These are phyloP conservation scores for Fusarium duplospermum DNA, from an alignment of 2,329 filamentous ascomycete genomes.

Conservation along the genomic window DNA sequence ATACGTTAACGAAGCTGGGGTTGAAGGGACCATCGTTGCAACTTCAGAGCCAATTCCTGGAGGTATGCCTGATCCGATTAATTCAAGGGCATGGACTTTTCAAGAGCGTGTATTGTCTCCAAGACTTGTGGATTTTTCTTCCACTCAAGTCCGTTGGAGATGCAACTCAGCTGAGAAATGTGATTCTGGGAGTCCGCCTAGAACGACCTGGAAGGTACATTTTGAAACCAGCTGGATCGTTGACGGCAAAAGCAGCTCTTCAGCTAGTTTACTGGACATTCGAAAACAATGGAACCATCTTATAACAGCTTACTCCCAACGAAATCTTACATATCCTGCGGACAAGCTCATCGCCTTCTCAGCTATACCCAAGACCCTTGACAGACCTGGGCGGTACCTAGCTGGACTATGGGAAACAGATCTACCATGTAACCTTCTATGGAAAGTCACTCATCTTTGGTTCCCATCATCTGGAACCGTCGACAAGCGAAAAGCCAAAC, in stretches of 20 bases:
- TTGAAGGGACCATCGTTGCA: neutral
- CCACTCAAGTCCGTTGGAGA: neutral
- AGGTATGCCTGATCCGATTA: neutral
- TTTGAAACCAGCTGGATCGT: neutral
- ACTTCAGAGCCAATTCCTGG: neutral
- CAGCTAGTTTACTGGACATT: too few species aligned
- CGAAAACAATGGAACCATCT: neutral
- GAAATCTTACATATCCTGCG: neutral
- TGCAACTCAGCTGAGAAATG: neutral
- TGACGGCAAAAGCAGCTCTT: neutral
- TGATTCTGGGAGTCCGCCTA: neutral
- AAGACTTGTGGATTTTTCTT: neutral
- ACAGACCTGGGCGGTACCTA: neutral
- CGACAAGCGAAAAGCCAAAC: neutral
- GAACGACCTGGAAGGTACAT: neutral
- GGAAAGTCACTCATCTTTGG: neutral
- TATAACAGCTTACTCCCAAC: neutral
- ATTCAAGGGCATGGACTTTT: neutral
- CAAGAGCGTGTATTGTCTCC: neutral
- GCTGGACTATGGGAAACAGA: neutral
- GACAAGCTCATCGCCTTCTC: constrained; percentile 1
- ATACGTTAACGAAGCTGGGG: neutral
- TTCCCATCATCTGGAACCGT: neutral
- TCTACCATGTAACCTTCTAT: neutral
- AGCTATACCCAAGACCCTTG: neutral